Evolutionary conservation across 148 eudicot genomes (phyloP).

Genomic region (Cornus controversa): DNA sequence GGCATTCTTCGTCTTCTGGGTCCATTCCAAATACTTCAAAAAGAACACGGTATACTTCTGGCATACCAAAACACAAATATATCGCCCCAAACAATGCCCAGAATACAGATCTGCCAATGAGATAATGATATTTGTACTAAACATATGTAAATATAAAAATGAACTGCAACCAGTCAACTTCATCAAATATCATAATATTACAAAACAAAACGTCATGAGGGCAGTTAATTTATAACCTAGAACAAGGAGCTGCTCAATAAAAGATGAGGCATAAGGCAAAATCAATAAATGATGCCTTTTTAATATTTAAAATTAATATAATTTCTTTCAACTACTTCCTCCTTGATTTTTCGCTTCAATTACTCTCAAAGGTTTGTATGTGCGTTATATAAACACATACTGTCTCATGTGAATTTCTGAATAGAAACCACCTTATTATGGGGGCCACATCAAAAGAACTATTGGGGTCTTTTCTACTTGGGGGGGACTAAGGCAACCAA

Average conservation of each 20-base stretch:
- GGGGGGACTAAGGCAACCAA: too few species aligned
- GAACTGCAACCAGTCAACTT: not conserved
- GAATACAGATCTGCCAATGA: conserved; percentile 75
- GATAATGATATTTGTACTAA: not conserved
- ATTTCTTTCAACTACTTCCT: too few species aligned
- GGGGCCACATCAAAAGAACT: too few species aligned
- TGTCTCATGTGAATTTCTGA: too few species aligned
- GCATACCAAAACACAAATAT: conserved; percentile 95
- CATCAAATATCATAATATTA: not conserved
- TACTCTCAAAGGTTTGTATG: too few species aligned
- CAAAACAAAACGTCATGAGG: not conserved
- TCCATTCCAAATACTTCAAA: conserved; percentile 99
- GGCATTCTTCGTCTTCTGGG: conserved; percentile 95
- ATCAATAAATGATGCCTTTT: too few species aligned
- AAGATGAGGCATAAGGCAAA: not conserved
- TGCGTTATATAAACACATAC: too few species aligned
- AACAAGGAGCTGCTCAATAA: not conserved
- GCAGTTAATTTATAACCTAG: not conserved
- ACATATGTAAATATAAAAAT: not conserved
- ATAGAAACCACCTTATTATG: too few species aligned
- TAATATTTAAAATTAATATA: too few species aligned
- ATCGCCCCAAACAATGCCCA: conserved; percentile 98
- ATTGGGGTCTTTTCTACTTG: too few species aligned
- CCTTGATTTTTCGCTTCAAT: too few species aligned
- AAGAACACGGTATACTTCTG: conserved; percentile 96